A percentile compares a stretch with the other conserved stretches of the same genome.
Evolutionary conservation across 2,329 filamentous ascomycete species (phyloP).

Genomic region (Tympanopsis confertula): DNA sequence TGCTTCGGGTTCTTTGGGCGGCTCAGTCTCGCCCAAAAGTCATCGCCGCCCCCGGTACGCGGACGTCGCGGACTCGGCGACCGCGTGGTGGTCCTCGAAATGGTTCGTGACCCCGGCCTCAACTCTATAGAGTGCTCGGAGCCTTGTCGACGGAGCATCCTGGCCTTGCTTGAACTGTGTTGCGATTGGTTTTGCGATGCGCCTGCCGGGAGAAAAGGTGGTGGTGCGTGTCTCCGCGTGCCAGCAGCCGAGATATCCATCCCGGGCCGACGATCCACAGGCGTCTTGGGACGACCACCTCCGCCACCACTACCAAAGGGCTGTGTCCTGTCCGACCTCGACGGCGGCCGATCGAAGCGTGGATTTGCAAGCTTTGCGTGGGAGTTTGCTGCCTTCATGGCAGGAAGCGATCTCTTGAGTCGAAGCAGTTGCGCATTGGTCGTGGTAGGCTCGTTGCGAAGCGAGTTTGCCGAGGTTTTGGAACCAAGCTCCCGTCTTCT

Average conservation of each 20-base stretch:
- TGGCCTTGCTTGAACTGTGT: conserved; percentile 54
- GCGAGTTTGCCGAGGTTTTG: conserved; percentile 38
- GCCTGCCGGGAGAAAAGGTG: conserved; percentile 48
- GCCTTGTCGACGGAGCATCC: conserved; percentile 68
- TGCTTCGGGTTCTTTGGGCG: conserved; percentile 56
- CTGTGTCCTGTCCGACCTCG: conserved; percentile 39
- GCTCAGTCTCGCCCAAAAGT: conserved; percentile 55
- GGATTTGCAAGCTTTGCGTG: conserved; percentile 34
- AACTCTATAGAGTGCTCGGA: conserved; percentile 59
- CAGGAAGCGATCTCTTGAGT: conserved; percentile 34
- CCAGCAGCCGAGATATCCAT: conserved; percentile 39
- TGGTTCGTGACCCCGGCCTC: conserved; percentile 41
- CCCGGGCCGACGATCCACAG: conserved; percentile 47
- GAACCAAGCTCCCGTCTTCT: conserved; percentile 46
- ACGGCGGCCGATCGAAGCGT: conserved; percentile 46
- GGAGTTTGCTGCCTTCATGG: conserved; percentile 28
- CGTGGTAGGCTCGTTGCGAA: conserved; percentile 50
- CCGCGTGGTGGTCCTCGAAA: conserved; percentile 45
- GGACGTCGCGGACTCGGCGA: conserved; percentile 46
- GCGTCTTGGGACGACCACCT: conserved; percentile 32
- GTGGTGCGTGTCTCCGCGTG: conserved; percentile 44
- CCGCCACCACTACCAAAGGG: too few relatives aligned
- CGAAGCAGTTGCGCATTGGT: conserved; percentile 54
- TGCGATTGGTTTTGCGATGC: conserved; percentile 41
- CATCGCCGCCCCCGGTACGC: conserved; percentile 29